phyloP scores from a whole-genome alignment of 192 early-diverging fungal genomes.

The Thoreauomyces humboldtii region DNA sequence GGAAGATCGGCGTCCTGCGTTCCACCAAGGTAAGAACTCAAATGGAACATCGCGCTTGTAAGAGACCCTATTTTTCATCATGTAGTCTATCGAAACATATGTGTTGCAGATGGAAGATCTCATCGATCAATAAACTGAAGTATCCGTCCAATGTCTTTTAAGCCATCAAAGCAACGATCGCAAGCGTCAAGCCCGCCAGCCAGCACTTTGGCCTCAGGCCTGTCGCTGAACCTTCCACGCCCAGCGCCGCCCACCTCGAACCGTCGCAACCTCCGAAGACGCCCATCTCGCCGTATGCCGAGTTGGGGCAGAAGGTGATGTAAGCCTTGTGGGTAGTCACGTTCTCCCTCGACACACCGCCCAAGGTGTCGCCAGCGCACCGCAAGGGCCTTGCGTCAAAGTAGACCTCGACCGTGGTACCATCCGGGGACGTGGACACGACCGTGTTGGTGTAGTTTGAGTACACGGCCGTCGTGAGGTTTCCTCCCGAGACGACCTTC shows the following conservation, averaged over 20 bases:
- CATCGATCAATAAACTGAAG: too few relatives aligned
- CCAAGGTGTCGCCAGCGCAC: conserved; percentile 3
- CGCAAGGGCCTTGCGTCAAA: conserved; percentile 12
- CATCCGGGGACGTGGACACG: not conserved
- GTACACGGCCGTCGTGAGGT: conserved; percentile 3
- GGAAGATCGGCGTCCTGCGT: too few relatives aligned
- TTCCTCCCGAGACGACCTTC: not conserved
- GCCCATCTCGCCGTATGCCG: conserved; percentile 25
- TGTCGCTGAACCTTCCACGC: not conserved
- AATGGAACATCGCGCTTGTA: too few relatives aligned
- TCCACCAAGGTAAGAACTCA: too few relatives aligned
- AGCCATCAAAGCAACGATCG: too few relatives aligned
- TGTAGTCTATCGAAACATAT: too few relatives aligned
- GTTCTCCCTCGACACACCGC: not conserved
- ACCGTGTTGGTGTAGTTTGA: conserved; percentile 1
- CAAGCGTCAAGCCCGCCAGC: too few relatives aligned
- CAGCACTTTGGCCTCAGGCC: not conserved
- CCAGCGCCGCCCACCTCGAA: not conserved
- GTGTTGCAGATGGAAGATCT: too few relatives aligned
- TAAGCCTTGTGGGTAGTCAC: too few relatives aligned
- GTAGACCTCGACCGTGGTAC: conserved; percentile 11
- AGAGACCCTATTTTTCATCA: too few relatives aligned
- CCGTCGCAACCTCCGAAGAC: conserved; percentile 19
- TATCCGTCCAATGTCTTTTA: too few relatives aligned
- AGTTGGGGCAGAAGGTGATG: conserved; percentile 15